Percentiles rank a stretch among this genome's conserved stretches.
These are phyloP conservation scores for Suhomyces taliae DNA, from an alignment of 1,139 yeast genomes.

Conservation along the genomic window DNA sequence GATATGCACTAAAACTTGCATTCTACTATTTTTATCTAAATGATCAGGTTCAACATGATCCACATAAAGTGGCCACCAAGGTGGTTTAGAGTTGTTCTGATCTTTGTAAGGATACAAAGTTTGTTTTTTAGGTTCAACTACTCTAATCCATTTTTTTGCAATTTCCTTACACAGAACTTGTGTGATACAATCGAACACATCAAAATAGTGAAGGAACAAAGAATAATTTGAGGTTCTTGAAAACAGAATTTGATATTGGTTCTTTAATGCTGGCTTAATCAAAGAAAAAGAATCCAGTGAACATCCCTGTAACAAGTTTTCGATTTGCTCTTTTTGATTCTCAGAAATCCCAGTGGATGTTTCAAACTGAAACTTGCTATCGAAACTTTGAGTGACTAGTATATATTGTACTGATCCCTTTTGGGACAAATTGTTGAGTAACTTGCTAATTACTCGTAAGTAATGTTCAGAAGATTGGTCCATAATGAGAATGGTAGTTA, in stretches of 20 bases:
- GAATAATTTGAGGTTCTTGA: not conserved
- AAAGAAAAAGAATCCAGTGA: not conserved
- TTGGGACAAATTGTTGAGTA: slow-evolving; percentile 3
- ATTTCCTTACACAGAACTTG: slow-evolving; percentile 61
- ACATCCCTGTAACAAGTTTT: slow-evolving; percentile 2
- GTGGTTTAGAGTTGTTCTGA: slow-evolving; percentile 51
- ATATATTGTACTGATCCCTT: slow-evolving; percentile 7
- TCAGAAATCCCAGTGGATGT: slow-evolving; percentile 17
- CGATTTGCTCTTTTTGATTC: slow-evolving; percentile 14
- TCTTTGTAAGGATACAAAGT: slow-evolving; percentile 60
- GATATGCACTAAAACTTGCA: slow-evolving; percentile 48
- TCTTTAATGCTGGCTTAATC: slow-evolving; percentile 11
- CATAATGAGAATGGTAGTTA: not conserved
- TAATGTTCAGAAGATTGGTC: not conserved
- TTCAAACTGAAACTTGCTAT: slow-evolving; percentile 7
- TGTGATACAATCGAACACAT: slow-evolving; percentile 19
- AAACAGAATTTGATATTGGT: slow-evolving; percentile 1
- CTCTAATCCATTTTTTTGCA: slow-evolving; percentile 68
- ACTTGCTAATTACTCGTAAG: not conserved
- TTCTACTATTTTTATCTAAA: slow-evolving; percentile 56
- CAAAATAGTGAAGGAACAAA: slow-evolving; percentile 11
- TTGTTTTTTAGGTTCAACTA: slow-evolving; percentile 68
- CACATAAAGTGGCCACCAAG: slow-evolving; percentile 69
- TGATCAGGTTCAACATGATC: slow-evolving; percentile 77
- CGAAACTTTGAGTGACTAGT: slow-evolving; percentile 7